Conservation (phyloP, 345 rosid genomes). For the Gossypium stocksii region DNA sequence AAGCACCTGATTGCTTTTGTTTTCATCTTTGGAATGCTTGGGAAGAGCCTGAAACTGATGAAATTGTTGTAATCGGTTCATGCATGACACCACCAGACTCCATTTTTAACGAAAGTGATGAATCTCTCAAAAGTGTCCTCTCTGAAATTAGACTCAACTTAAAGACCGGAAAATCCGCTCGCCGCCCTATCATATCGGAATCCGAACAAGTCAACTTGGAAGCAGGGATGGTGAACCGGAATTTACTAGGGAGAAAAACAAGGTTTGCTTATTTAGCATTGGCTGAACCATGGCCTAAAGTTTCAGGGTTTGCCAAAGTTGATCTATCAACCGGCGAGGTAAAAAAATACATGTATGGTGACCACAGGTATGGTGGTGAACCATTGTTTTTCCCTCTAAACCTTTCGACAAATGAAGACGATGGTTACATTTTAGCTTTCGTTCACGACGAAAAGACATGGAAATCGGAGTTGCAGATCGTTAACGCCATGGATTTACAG, state of each 20-base stretch:
- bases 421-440: slow-evolving; percentile 59
- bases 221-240: slow-evolving; percentile 87
- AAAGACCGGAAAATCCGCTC: slow-evolving; percentile 60
- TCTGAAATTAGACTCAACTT: slow-evolving; percentile 69
- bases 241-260: slow-evolving; percentile 69
- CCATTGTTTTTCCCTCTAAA: slow-evolving; percentile 57
- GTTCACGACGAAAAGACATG: slow-evolving; percentile 75
- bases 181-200: slow-evolving; percentile 48
- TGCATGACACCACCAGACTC: slow-evolving; percentile 91
- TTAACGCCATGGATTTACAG: slow-evolving; percentile 56
- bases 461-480: slow-evolving; percentile 70
- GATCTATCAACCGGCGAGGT: slow-evolving; percentile 57
- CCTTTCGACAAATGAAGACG: slow-evolving; percentile 42
- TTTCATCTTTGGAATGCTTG: slow-evolving; percentile 96
- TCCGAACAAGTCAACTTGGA: slow-evolving; percentile 65
- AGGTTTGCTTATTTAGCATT: slow-evolving; percentile 62
- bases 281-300: slow-evolving; percentile 92
- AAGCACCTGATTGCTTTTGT: slow-evolving; percentile 79
- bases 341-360: slow-evolving; percentile 56
- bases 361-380: slow-evolving; percentile 67
- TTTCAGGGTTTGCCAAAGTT: slow-evolving; percentile 79
- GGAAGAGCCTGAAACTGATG: slow-evolving; percentile 88
- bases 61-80: slow-evolving; percentile 80
- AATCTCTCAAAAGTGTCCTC: slow-evolving; percentile 62
- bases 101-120: slow-evolving; percentile 78